phyloP scores from a whole-genome alignment of 371 early-diverging fungal genomes.

The Cokeromyces recurvatus region DNA sequence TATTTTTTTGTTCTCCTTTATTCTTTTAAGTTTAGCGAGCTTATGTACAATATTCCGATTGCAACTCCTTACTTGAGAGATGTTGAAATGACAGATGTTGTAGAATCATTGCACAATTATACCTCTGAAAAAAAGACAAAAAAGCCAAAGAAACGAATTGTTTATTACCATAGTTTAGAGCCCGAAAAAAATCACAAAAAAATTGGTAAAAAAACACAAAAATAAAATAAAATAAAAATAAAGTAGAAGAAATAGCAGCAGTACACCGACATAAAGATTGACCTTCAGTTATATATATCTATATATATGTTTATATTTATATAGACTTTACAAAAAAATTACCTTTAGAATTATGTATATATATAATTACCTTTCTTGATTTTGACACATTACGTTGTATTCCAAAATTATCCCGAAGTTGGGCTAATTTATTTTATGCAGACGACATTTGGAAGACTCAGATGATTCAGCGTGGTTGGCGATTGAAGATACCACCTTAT shows the following conservation, averaged over 20 bases:
- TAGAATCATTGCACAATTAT: too few relatives aligned
- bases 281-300: neutral
- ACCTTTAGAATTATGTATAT: conserved; percentile 22
- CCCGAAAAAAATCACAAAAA: conserved; percentile 7
- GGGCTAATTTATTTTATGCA: conserved; percentile 14
- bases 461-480: conserved; percentile 16
- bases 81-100: conserved; percentile 14
- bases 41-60: conserved; percentile 11
- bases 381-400: conserved; percentile 14
- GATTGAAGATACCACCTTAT: conserved; percentile 11
- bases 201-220: conserved; percentile 6
- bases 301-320: neutral
- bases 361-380: conserved; percentile 22
- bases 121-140: too few relatives aligned
- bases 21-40: neutral
- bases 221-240: conserved; percentile 1
- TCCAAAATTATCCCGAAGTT: conserved; percentile 15
- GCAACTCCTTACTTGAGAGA: conserved; percentile 7
- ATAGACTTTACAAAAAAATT: conserved; percentile 20
- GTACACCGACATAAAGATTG: too few relatives aligned
- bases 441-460: conserved; percentile 20
- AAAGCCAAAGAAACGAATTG: conserved; percentile 1
- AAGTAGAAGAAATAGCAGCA: neutral
- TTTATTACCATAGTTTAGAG: conserved; percentile 8
- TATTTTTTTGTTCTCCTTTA: neutral